Percentiles rank a stretch among this genome's conserved stretches.
These are phyloP conservation scores for Bryoglossum gracile DNA, from an alignment of 495 filamentous ascomycete species.

Conservation along the genomic window DNA sequence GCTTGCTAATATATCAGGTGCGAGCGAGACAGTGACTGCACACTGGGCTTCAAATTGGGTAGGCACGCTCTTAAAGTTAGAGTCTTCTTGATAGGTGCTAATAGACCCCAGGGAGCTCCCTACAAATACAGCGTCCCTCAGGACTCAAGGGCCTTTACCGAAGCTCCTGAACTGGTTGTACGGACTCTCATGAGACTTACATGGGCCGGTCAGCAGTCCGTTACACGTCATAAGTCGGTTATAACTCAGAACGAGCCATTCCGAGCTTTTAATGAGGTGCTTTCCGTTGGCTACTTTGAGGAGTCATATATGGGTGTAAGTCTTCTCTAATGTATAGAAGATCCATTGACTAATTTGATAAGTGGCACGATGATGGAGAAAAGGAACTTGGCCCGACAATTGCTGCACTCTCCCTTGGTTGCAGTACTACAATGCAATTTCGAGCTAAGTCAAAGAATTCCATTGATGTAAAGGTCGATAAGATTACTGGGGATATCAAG, in stretches of 20 bases:
- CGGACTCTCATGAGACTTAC: conserved; percentile 52
- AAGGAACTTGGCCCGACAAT: conserved; percentile 65
- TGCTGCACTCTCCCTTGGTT: conserved; percentile 68
- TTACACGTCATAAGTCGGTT: conserved; percentile 13
- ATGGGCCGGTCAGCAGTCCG: conserved; percentile 52
- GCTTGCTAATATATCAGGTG: conserved; percentile 6
- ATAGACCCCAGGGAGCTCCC: conserved; percentile 56
- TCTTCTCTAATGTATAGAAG: conserved; percentile 14
- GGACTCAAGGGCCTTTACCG: conserved; percentile 52
- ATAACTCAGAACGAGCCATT: conserved; percentile 17
- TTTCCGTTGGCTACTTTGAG: conserved; percentile 71
- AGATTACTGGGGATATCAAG: too few relatives aligned
- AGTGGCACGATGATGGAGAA: conserved; percentile 89
- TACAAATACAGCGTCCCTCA: conserved; percentile 77
- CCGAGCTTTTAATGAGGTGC: conserved; percentile 63
- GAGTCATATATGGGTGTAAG: conserved; percentile 59
- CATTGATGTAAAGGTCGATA: too few relatives aligned
- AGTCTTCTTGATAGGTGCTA: neutral
- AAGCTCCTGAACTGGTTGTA: conserved; percentile 51
- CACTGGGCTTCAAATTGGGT: conserved; percentile 73
- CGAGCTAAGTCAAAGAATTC: conserved; percentile 59
- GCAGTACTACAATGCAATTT: conserved; percentile 58
- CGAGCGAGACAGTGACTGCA: conserved; percentile 44
- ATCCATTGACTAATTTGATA: conserved; percentile 22
- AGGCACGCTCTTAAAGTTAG: conserved; percentile 23